phyloP scores from a whole-genome alignment of 179 eudicot genomes.

The Silene coronaria region DNA sequence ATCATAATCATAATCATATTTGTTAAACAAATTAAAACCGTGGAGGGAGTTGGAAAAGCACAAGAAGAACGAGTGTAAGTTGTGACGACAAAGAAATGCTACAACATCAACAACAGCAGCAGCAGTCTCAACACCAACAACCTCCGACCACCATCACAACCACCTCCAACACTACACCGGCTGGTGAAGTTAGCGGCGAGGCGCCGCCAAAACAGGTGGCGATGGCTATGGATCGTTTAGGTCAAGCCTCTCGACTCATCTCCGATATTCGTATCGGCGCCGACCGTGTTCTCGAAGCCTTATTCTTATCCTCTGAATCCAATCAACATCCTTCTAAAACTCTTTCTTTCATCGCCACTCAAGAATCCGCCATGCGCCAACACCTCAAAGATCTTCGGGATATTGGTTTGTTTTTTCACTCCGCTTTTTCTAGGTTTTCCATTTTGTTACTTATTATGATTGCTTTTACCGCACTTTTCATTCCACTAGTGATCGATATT shows the following conservation, averaged over 20 bases:
- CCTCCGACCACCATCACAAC: constrained; percentile 12
- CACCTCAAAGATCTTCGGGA: constrained; percentile 61
- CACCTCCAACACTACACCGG: constrained; percentile 10
- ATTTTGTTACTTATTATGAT: no score
- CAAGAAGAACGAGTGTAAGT: not conserved
- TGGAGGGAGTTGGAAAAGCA: no score
- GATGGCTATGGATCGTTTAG: constrained; percentile 72
- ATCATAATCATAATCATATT: no score
- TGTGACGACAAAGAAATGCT: not conserved
- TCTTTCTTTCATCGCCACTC: constrained; percentile 41
- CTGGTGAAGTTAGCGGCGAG: constrained; percentile 27
- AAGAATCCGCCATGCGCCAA: constrained; percentile 61
- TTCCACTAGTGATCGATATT: no score
- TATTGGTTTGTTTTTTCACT: constrained; percentile 40
- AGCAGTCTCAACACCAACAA: constrained; percentile 7
- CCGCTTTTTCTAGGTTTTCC: not conserved
- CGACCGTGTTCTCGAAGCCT: constrained; percentile 80
- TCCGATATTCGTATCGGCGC: constrained; percentile 84
- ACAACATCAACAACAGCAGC: constrained; percentile 16
- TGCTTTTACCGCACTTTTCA: not conserved
- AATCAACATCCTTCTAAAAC: constrained; percentile 40
- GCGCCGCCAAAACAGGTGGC: constrained; percentile 98
- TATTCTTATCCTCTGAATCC: constrained; percentile 42
- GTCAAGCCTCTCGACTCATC: constrained; percentile 73
- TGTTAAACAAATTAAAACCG: no score